Base-by-base conservation (phyloP, 768 basidiomycete species). In the Boletus pseudopeckii region DNA sequence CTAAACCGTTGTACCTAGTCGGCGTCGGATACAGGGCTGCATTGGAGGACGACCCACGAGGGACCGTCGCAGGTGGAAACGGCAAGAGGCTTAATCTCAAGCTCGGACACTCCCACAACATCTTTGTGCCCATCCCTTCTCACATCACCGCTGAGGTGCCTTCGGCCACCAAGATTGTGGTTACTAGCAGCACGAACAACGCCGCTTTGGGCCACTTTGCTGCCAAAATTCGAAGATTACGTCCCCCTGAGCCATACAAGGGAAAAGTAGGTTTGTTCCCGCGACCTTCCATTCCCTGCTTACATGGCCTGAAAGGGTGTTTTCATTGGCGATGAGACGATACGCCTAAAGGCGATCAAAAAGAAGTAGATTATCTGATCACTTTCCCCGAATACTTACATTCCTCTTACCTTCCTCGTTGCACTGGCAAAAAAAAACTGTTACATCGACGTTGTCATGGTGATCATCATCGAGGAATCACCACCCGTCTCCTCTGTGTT, bases 171-270 rank as follows among this genome's bases (percentile, higher is more conserved):
- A 88, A 90, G 73, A 92, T 98, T 53, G 70, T 85, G 30, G 72
- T 98, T 26, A n/a, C n/a, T n/a, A 79, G 74, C 22, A 92, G 94
- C 61, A 89, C 83, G 50, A 88, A 97, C 75, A 98, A 98, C 71
- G 88, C 97, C 63, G 73, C 78, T 45, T 69, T 99, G 53, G 93
- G 93, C 1, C 77, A 92, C 58, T 96, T 96, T 67, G 90, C 93
- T 0, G 92, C 95, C 5, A 82, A 84, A 59, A 85, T 98, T 24
- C 78, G 94, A 57, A 80, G 79, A 54, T 87, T 85, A 74, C 82
- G 96, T 62, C 87, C 86, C 61, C 96, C 96, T 20, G 96, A 98
- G 68, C 95, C 93, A 15, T 99, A 98, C 74, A 92, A 98, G 74
- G 96, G 94, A 68, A 97, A 98, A 81, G 94, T 96, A 64, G 48